Percentiles rank a stretch among this genome's conserved stretches.
Evolutionary conservation across 2,329 filamentous ascomycete species (phyloP).

Genomic region (Diaporthe sp.): DNA sequence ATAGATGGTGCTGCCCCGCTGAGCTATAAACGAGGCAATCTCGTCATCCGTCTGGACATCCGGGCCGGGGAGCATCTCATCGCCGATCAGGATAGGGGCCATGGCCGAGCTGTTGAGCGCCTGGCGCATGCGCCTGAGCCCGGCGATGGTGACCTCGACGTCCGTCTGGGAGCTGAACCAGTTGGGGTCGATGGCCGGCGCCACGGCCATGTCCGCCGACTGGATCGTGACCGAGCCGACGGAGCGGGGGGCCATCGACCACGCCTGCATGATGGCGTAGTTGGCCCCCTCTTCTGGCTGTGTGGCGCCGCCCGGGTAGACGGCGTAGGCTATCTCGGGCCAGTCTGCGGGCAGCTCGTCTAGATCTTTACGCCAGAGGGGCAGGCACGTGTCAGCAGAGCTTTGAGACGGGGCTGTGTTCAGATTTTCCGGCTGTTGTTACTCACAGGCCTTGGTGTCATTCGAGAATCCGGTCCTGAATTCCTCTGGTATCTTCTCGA

Average conservation of each 20-base stretch:
- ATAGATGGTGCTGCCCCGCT: slow-evolving; percentile 47
- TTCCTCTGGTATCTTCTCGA: slow-evolving; percentile 15
- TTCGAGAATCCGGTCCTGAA: slow-evolving; percentile 11
- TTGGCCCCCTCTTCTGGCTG: neutral
- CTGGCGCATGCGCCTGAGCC: slow-evolving; percentile 44
- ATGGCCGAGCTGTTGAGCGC: slow-evolving; percentile 16
- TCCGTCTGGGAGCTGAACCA: slow-evolving; percentile 48
- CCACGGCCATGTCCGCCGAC: neutral
- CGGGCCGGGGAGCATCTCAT: slow-evolving; percentile 52
- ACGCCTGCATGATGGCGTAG: slow-evolving; percentile 21
- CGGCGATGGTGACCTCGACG: slow-evolving; percentile 41
- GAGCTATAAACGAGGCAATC: slow-evolving; percentile 12
- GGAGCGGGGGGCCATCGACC: slow-evolving; percentile 7
- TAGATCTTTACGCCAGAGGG: slow-evolving; percentile 3
- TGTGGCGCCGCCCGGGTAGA: neutral
- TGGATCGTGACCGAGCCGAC: slow-evolving; percentile 9
- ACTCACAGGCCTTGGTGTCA: slow-evolving; percentile 27
- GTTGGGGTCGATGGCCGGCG: slow-evolving; percentile 55
- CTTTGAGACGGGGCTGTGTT: neutral
- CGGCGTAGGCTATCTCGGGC: slow-evolving; percentile 31
- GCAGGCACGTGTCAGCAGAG: neutral
- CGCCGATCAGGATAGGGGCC: slow-evolving; percentile 41
- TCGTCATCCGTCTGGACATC: slow-evolving; percentile 52
- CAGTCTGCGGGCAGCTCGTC: slow-evolving; percentile 18
- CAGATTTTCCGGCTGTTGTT: neutral